Evolutionary conservation across 2,329 filamentous ascomycete species (phyloP).

Genomic region (Verticillium albo-atrum): DNA sequence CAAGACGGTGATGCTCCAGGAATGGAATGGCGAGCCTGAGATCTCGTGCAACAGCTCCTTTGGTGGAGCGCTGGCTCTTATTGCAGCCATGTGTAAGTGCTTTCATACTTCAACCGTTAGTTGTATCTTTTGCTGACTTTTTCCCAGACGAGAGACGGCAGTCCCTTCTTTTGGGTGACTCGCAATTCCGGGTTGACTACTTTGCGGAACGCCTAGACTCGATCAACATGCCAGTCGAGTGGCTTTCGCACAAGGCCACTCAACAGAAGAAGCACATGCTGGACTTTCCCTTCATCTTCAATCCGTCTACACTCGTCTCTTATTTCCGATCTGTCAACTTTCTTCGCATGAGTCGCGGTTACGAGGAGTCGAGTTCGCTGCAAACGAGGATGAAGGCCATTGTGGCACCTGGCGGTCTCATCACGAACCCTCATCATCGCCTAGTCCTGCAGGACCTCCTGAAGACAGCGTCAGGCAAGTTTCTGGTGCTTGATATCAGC

Average conservation of each 20-base stretch:
- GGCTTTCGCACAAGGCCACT: constrained; percentile 57
- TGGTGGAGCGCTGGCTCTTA: constrained; percentile 71
- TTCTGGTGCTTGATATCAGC: constrained; percentile 65
- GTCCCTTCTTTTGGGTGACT: constrained; percentile 59
- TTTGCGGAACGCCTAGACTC: constrained; percentile 72
- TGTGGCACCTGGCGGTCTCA: constrained; percentile 48
- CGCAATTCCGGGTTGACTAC: constrained; percentile 71
- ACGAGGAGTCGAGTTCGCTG: constrained; percentile 62
- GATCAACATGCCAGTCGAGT: constrained; percentile 69
- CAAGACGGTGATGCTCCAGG: constrained; percentile 67
- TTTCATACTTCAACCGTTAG: neutral
- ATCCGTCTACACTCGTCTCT: constrained; percentile 64
- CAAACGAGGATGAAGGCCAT: constrained; percentile 53
- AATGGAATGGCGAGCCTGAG: constrained; percentile 74
- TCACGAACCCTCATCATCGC: constrained; percentile 54
- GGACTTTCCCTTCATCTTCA: constrained; percentile 78
- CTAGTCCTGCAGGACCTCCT: constrained; percentile 59
- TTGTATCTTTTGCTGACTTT: neutral
- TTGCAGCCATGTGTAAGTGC: constrained; percentile 66
- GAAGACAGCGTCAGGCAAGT: constrained; percentile 63
- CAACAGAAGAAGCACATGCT: constrained; percentile 69
- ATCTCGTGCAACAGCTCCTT: constrained; percentile 67
- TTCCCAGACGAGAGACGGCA: constrained; percentile 56
- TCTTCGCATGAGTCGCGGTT: constrained; percentile 75
- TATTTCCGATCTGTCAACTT: constrained; percentile 91